phyloP scores from a whole-genome alignment of 768 basidiomycete genomes.

The Leccinum imitatum region DNA sequence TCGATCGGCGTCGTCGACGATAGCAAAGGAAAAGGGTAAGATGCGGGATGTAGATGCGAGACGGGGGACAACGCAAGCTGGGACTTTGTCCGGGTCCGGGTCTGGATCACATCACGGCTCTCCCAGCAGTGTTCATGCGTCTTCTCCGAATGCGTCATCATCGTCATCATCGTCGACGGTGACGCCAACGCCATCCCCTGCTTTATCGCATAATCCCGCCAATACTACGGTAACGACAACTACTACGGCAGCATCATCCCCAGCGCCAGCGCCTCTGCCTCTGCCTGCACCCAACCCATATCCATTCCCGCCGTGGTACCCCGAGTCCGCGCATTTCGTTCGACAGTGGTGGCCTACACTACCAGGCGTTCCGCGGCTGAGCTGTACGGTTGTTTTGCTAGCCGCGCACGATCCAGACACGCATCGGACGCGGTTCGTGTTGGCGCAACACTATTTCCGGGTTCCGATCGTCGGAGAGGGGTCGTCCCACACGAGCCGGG shows the following conservation, averaged over 20 bases:
- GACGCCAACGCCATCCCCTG: constrained; percentile 12
- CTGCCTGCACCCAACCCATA: constrained; percentile 51
- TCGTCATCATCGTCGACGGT: neutral
- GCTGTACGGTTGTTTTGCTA: constrained; percentile 70
- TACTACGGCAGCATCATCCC: neutral
- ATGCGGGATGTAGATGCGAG: constrained; percentile 16
- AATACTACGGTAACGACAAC: neutral
- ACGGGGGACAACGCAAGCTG: constrained; percentile 10
- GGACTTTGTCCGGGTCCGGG: constrained; percentile 10
- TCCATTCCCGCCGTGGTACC: constrained; percentile 67
- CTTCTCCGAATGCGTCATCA: neutral
- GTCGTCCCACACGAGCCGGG: neutral
- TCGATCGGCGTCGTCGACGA: constrained; percentile 3
- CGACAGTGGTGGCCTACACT: constrained; percentile 81
- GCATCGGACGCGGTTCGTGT: constrained; percentile 59
- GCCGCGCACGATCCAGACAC: constrained; percentile 61
- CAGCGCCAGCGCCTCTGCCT: neutral
- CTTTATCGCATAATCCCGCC: neutral
- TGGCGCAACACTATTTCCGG: constrained; percentile 75
- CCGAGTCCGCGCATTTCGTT: constrained; percentile 74
- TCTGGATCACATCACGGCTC: constrained; percentile 16
- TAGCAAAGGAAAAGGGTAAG: constrained; percentile 23
- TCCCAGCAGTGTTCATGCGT: neutral
- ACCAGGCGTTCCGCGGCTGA: constrained; percentile 59
- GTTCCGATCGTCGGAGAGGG: constrained; percentile 49